Base-by-base conservation (phyloP, 2,329 filamentous ascomycete genomes). In the Penicillium sp. region DNA sequence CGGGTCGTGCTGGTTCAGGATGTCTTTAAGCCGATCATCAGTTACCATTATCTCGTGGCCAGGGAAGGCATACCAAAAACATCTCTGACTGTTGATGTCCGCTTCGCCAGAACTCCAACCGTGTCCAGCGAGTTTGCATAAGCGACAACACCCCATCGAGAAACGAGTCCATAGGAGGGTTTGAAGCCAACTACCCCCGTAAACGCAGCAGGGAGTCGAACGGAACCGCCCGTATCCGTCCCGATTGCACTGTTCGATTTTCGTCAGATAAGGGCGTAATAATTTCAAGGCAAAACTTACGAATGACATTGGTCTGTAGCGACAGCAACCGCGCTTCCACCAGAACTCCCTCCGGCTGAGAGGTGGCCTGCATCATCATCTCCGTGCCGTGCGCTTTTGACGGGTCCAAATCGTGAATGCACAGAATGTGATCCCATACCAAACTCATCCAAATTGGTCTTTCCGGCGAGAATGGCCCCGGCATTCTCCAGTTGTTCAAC, bases 391-490 rank as follows among this genome's bases (percentile, higher is more conserved):
- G 78, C 81, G 64, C 85, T 88, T 56, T 75, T 80, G 5, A 94
- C 90, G 1, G 86, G 75, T 1, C 91, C 91, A 69, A 89, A 87
- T 58, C 83, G 78, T 0, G 92, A 93, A 70, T 89, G 80, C 21
- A 83, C 84, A 1, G 89, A 90, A 73, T 97, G 90, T 8, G 92
- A 96, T 2, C 93, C 93, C 93, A 97, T 97, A 30, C 93, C 93
- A 74, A 97, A 97, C 74, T 96, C 95, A 78, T 98, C 95, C 83
- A 98, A 88, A 74, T 96, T 97, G 2, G 92, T 93, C 77, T 97
- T 97, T 7, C 90, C 90, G 1, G 88, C 83, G 2, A 94, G 75
- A 6, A 84, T 75, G 6, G 87, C 88, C 47, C 90, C 90, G 5
- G 85, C 83, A 30, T 81, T 74, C 60, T 85, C 84, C 38, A 97